Conservation (phyloP, 1,284 basidiomycete genomes). For the Paramarasmius palmivorus region DNA sequence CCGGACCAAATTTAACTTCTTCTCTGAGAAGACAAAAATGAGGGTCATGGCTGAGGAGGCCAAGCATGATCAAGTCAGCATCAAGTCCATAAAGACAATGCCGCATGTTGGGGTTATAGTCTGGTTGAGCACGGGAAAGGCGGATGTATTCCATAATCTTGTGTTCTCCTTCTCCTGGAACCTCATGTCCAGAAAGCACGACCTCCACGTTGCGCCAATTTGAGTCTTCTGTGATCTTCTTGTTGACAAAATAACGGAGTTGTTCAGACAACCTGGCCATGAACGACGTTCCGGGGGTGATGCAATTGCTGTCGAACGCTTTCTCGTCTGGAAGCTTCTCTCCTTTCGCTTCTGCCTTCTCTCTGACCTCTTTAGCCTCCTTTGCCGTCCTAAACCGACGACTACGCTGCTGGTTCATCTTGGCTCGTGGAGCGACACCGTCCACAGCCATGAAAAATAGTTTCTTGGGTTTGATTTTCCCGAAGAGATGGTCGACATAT, state of each 20-base stretch:
- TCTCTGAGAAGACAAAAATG: constrained; percentile 98
- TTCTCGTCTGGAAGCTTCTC: constrained; percentile 92
- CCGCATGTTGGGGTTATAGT: constrained; percentile 91
- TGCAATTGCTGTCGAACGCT: constrained; percentile 98
- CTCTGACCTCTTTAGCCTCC: constrained; percentile 85
- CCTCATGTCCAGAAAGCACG: constrained; percentile 97
- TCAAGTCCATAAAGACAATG: constrained; percentile 99
- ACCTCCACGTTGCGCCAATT: constrained; percentile 93
- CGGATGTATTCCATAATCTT: constrained; percentile 99
- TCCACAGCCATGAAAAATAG: constrained; percentile 98
- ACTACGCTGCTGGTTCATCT: constrained; percentile 99
- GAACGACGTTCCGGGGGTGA: constrained; percentile 97
- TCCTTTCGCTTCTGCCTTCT: constrained; percentile 86
- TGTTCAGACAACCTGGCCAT: constrained; percentile 92
- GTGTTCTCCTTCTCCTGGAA: constrained; percentile 99
- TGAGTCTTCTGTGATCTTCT: constrained; percentile 94
- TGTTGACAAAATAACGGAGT: constrained; percentile 94
- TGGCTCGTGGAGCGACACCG: constrained; percentile 96
- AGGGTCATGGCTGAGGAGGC: constrained; percentile 95
- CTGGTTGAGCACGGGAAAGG: constrained; percentile 89
- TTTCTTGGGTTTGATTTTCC: constrained; percentile 97
- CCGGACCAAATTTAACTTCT: constrained; percentile 96
- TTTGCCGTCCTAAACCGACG: constrained; percentile 94
- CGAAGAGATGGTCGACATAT: constrained; percentile 96
- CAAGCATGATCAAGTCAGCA: constrained; percentile 98